These are phyloP conservation scores for Penicillium manginii DNA, from an alignment of 495 filamentous ascomycete species.

Conservation along the genomic window DNA sequence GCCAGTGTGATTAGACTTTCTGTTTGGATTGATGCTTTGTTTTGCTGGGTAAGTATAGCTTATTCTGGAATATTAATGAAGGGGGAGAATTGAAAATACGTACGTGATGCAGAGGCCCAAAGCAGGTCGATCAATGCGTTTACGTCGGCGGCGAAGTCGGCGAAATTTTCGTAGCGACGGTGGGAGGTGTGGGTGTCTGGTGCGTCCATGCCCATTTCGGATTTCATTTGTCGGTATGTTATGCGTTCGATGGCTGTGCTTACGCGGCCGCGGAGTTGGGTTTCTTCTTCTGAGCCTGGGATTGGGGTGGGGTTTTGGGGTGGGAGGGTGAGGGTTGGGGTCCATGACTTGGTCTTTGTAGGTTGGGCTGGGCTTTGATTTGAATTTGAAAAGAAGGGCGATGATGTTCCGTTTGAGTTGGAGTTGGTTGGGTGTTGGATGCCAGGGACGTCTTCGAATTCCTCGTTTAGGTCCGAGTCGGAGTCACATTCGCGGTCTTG, in stretches of 20 bases:
- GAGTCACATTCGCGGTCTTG: conserved; percentile 8
- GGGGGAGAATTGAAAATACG: too few relatives aligned
- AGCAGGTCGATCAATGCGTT: conserved; percentile 73
- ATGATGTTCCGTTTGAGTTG: background rate
- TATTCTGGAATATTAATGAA: too few relatives aligned
- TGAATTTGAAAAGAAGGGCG: background rate
- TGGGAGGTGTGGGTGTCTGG: conserved; percentile 46
- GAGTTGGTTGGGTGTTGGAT: background rate
- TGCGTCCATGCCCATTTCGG: conserved; percentile 55
- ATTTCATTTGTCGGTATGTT: conserved; percentile 59
- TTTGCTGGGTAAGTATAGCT: too few relatives aligned
- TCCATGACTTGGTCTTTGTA: conserved; percentile 17
- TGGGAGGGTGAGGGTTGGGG: conserved; percentile 20
- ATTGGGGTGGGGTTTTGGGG: conserved; percentile 58
- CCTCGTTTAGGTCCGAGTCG: conserved; percentile 25
- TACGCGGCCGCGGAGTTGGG: conserved; percentile 33
- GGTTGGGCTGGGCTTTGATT: too few relatives aligned
- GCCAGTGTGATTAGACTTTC: conserved; percentile 81
- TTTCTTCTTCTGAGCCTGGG: conserved; percentile 75
- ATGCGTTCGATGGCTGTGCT: conserved; percentile 25
- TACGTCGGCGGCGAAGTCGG: conserved; percentile 69
- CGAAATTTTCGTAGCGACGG: conserved; percentile 69
- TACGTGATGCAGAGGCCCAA: conserved; percentile 84
- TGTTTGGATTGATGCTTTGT: conserved; percentile 84
- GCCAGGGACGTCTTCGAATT: conserved; percentile 31